These are phyloP conservation scores for Acacia pycnantha DNA, from an alignment of 331 rosid genomes.

Conservation along the genomic window DNA sequence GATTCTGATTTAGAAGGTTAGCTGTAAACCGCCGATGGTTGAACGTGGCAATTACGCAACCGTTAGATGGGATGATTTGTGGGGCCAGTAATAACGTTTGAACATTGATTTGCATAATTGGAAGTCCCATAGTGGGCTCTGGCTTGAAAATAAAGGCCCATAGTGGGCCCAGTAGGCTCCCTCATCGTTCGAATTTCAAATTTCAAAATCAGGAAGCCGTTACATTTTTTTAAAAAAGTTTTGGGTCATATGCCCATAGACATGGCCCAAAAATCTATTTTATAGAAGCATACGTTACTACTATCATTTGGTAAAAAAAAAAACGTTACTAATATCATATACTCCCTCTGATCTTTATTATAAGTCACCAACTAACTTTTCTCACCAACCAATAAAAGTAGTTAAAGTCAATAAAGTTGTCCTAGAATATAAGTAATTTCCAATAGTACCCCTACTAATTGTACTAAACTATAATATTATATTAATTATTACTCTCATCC, in stretches of 20 bases:
- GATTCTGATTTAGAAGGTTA: background rate
- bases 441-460: too few species aligned
- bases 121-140: background rate
- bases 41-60: background rate
- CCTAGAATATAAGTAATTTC: too few species aligned
- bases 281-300: background rate
- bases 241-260: background rate
- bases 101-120: background rate
- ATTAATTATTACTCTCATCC: too few species aligned
- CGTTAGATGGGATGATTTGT: background rate
- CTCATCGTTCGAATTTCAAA: background rate
- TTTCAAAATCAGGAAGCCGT: background rate
- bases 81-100: constrained; percentile 16
- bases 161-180: constrained; percentile 9
- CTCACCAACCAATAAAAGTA: too few species aligned
- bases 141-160: background rate
- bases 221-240: background rate
- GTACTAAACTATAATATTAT: too few species aligned
- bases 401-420: too few species aligned
- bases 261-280: background rate
- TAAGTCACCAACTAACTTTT: too few species aligned
- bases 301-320: too few species aligned
- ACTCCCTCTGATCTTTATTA: too few species aligned
- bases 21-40: background rate
- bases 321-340: too few species aligned